Percentiles rank a stretch among this genome's conserved stretches.
Evolutionary conservation across 495 filamentous ascomycete species (phyloP).

Genomic region (Aspergillus funiculosus): DNA sequence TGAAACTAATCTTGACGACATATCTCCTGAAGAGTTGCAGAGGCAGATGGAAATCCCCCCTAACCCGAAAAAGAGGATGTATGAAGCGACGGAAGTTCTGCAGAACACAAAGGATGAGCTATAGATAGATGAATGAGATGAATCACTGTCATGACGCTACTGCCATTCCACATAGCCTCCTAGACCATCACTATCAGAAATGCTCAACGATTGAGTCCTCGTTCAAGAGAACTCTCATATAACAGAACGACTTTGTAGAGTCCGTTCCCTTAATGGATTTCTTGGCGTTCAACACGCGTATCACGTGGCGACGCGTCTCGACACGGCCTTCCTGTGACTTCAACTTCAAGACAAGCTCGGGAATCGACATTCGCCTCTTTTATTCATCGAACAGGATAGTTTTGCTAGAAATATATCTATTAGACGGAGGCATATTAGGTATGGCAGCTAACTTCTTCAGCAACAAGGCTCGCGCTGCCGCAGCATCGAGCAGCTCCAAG

Average conservation of each 20-base stretch:
- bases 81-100: constrained; percentile 51
- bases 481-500: constrained; percentile 46
- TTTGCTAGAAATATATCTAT: not conserved
- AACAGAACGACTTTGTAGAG: too few relatives aligned
- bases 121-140: constrained; percentile 29
- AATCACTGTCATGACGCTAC: too few relatives aligned
- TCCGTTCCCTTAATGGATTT: constrained; percentile 7
- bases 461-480: constrained; percentile 84
- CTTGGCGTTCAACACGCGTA: constrained; percentile 25
- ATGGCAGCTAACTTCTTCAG: constrained; percentile 81
- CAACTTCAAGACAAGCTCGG: constrained; percentile 4
- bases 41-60: constrained; percentile 44
- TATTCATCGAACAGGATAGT: constrained; percentile 2
- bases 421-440: too few relatives aligned
- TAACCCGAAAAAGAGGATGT: constrained; percentile 83
- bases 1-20: constrained; percentile 27
- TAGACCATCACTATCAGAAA: too few relatives aligned
- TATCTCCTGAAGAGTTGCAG: constrained; percentile 36
- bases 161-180: not conserved
- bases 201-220: too few relatives aligned
- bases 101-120: constrained; percentile 49
- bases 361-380: not conserved
- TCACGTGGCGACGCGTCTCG: constrained; percentile 40
- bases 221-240: too few relatives aligned
- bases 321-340: constrained; percentile 18